A percentile compares a stretch with the other conserved stretches of the same genome.
Evolutionary conservation across 768 basidiomycete genomes (phyloP).

Genomic region (Hygrocybe punicea): DNA sequence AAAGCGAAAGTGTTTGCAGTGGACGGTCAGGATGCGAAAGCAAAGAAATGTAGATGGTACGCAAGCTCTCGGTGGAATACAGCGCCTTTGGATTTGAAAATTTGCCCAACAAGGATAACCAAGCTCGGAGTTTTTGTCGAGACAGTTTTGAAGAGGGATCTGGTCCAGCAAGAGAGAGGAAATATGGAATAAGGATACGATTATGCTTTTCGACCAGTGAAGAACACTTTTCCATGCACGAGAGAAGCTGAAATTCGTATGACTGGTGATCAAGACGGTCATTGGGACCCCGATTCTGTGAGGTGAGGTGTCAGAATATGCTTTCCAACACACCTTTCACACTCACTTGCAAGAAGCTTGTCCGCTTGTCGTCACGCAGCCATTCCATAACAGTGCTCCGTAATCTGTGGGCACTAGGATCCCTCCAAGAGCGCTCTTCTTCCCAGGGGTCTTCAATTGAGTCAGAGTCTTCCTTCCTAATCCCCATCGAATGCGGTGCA

Average conservation of each 20-base stretch:
- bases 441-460: constrained; percentile 50
- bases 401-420: constrained; percentile 66
- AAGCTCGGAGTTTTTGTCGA: constrained; percentile 62
- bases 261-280: constrained; percentile 69
- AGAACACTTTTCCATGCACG: constrained; percentile 62
- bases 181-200: constrained; percentile 81
- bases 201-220: constrained; percentile 82
- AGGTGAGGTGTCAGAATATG: neutral
- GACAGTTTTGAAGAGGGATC: constrained; percentile 43
- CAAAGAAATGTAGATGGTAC: constrained; percentile 62
- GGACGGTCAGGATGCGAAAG: constrained; percentile 81
- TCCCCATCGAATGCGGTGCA: constrained; percentile 9
- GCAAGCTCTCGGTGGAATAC: constrained; percentile 62
- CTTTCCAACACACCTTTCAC: neutral
- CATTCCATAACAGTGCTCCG: constrained; percentile 49
- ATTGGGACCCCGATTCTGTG: constrained; percentile 27
- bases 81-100: constrained; percentile 92
- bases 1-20: constrained; percentile 71
- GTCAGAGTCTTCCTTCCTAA: constrained; percentile 15
- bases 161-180: constrained; percentile 54
- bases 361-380: constrained; percentile 35
- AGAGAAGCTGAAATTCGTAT: constrained; percentile 81
- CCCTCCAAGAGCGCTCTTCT: constrained; percentile 74
- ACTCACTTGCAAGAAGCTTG: constrained; percentile 35
- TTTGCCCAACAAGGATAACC: constrained; percentile 85